These are phyloP conservation scores for Globisporangium middletonii DNA, from an alignment of 352 stramenopile genomes.

Conservation along the genomic window DNA sequence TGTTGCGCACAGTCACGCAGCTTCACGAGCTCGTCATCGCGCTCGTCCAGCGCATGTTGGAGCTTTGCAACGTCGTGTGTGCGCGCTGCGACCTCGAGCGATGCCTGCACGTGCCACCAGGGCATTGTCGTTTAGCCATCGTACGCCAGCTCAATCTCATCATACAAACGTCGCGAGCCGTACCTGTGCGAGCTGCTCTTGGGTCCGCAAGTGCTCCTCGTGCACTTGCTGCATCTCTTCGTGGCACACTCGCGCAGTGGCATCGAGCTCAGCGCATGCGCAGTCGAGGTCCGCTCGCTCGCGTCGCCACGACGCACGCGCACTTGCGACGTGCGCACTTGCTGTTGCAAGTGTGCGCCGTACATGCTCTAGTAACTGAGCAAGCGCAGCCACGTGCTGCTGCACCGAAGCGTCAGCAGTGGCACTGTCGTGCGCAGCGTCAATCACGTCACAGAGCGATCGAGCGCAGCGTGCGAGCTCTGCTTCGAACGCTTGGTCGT, in stretches of 20 bases:
- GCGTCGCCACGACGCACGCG: constrained; percentile 28
- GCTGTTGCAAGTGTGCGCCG: not conserved
- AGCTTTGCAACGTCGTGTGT: constrained; percentile 8
- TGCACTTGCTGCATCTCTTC: constrained; percentile 34
- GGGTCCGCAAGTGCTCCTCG: not conserved
- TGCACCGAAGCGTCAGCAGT: not conserved
- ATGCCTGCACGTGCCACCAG: not conserved
- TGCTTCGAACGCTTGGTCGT: not conserved
- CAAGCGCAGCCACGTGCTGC: constrained; percentile 1
- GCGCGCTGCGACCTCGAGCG: not conserved
- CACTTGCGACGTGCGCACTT: constrained; percentile 7
- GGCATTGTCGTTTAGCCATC: not conserved
- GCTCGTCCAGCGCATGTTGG: not conserved
- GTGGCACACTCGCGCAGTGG: constrained; percentile 24
- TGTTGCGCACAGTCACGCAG: constrained; percentile 5
- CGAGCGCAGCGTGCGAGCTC: not conserved
- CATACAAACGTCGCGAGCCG: not conserved
- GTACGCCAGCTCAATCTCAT: not conserved
- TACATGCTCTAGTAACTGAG: constrained; percentile 5
- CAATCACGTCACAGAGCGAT: constrained; percentile 1
- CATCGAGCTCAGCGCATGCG: constrained; percentile 25
- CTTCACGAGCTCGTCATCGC: not conserved
- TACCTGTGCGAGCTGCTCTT: constrained; percentile 4
- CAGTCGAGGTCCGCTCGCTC: constrained; percentile 28
- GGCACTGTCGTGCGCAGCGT: not conserved